Base-by-base conservation (phyloP, 208 protist species). In the Leishmania gerbilli region DNA sequence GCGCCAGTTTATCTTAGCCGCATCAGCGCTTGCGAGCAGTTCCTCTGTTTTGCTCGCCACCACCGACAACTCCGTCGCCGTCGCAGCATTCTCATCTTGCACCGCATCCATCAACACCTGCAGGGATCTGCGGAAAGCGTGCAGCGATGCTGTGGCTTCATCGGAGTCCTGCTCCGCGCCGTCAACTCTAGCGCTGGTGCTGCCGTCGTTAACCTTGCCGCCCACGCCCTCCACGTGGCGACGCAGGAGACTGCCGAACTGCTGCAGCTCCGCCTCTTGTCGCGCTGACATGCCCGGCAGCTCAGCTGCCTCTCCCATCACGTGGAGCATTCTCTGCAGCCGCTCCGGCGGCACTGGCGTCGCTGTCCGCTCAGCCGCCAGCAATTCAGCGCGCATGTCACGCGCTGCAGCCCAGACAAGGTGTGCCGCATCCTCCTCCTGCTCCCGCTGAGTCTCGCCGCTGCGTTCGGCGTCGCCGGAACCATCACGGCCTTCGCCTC, bases 301-400 rank as follows among this genome's bases (percentile, higher is more conserved):
- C 11, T 80, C 68, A 21, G 71, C 37, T 3, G 79, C 83, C 24
- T 71, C 67, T 27, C 82, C n/a, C 53, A 85, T 51, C 47, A 79
- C 42, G 31, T 34, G 72, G 0, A 81, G 62, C 76, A 85, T 85
- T 47, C 79, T 69, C 64, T 88, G 71, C 31, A 88, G 40, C 76
- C 90, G 87, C 19, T 79, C 71, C 34, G 56, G 37, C n/a, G 84
- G 68, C 34, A 89, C 72, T 0, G 37, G 58, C n/a, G 84, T 60
- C 69, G 72, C 80, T 2, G 45, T 21, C 42, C 55, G 68, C 17
- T 84, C 79, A 8, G 85, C 80, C 7, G 62, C 58, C 40, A 81
- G 19, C 64, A 92, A 71, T 76, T 91, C 86, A 4, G 75, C 53
- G 3, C 75, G 79, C 79, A 92, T 91, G 31, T 89, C 88, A 47